These are phyloP conservation scores for Diaporthe caulivora DNA, from an alignment of 2,329 filamentous ascomycete genomes.

Conservation along the genomic window DNA sequence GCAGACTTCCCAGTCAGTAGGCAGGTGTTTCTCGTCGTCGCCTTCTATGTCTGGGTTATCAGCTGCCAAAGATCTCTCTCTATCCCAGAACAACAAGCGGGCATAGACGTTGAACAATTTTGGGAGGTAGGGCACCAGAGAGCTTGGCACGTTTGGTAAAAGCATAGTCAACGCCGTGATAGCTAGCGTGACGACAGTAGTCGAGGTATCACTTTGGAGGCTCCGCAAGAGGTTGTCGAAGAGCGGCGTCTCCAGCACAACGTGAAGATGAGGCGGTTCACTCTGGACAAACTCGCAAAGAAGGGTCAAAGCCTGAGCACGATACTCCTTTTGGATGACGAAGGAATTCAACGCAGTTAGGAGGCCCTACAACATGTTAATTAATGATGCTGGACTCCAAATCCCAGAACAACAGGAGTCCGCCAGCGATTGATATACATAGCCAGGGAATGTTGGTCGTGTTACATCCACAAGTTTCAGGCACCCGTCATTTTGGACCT, in stretches of 20 bases:
- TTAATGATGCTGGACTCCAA: constrained; percentile 40
- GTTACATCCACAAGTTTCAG: not conserved
- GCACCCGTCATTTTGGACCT: too few relatives aligned
- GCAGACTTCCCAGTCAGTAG: constrained; percentile 74
- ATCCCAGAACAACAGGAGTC: not conserved
- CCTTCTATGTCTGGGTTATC: constrained; percentile 55
- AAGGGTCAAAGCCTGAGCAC: constrained; percentile 74
- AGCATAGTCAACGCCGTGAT: constrained; percentile 85
- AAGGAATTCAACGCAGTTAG: constrained; percentile 75
- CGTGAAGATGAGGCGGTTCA: constrained; percentile 83
- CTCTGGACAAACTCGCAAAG: constrained; percentile 80
- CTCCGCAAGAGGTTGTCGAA: constrained; percentile 80
- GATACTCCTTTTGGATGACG: constrained; percentile 73
- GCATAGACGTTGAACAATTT: constrained; percentile 86
- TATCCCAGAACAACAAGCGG: constrained; percentile 83
- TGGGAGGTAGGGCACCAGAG: constrained; percentile 76
- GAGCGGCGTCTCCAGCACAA: constrained; percentile 78
- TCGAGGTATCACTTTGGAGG: constrained; percentile 82
- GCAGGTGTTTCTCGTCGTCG: constrained; percentile 77
- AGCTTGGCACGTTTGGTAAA: constrained; percentile 82
- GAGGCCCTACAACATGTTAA: constrained; percentile 64
- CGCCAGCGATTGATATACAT: not conserved
- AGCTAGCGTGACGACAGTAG: constrained; percentile 80
- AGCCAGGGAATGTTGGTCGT: not conserved
- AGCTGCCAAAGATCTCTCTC: constrained; percentile 58